Conservation (phyloP, 768 basidiomycete species). For the Lanmaoa pseudosensibilis region DNA sequence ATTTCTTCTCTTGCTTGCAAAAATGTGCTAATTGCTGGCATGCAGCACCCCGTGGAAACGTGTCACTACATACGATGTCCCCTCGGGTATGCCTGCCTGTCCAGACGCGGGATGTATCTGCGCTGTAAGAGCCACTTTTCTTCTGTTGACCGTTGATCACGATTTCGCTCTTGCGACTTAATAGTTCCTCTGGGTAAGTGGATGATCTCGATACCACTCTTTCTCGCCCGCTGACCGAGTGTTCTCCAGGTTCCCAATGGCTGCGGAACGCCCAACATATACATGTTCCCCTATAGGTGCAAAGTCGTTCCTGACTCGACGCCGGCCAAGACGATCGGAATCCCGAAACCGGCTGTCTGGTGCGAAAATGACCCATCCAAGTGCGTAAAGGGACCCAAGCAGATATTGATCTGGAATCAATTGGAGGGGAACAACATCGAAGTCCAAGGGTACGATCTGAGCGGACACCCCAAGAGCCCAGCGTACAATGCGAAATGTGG, state of each 20-base stretch:
- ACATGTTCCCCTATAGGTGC: constrained; percentile 1
- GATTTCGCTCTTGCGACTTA: neutral
- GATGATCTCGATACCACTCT: too few species aligned
- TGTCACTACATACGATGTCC: neutral
- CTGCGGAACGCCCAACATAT: constrained; percentile 13
- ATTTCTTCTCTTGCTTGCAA: constrained; percentile 1
- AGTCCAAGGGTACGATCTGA: neutral
- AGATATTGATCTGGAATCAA: constrained; percentile 3
- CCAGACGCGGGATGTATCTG: neutral
- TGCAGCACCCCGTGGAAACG: constrained; percentile 14
- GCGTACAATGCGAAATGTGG: constrained; percentile 17
- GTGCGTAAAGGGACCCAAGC: constrained; percentile 16
- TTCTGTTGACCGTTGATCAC: neutral
- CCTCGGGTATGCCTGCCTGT: constrained; percentile 7
- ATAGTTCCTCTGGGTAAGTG: constrained; percentile 14
- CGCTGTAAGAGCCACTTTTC: constrained; percentile 1
- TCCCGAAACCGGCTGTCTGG: neutral
- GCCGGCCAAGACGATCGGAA: constrained; percentile 4
- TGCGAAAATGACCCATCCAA: constrained; percentile 1
- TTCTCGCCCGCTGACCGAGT: neutral
- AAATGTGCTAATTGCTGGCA: neutral
- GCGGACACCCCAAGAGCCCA: neutral
- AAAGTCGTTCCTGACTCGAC: neutral
- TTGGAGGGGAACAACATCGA: constrained; percentile 5
- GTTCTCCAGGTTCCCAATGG: constrained; percentile 1